Base-by-base conservation (phyloP, 2,329 filamentous ascomycete species). In the Colletotrichum cordylinicola region DNA sequence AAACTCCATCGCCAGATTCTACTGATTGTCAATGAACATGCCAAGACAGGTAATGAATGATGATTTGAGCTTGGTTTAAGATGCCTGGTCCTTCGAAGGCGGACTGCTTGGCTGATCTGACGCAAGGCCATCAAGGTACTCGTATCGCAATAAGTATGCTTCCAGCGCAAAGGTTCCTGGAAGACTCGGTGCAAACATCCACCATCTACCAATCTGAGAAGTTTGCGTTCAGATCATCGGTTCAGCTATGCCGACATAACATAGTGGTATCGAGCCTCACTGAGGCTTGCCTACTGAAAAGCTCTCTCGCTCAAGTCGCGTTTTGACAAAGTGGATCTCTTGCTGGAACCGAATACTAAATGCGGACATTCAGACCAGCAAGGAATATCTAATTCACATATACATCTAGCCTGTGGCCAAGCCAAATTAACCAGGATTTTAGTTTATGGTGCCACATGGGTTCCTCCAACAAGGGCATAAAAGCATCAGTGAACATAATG, bases 391-490 rank as follows among this genome's bases (percentile, higher is more conserved):
- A 33, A 33, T 33, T 12, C 2, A 33, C 3, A 33, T 33, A 9
- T 4, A 33, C 31, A 12, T 9, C 31, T 33, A 33, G 31, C 31
- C 9, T 12, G 31, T 33, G 31, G 31, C 31, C 31, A 4, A 33
- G 9, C 31, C 10, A 9, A 33, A 10, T 4, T 33, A 3, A 33
- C 4, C 9, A 33, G 3, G 3, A 33, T 33, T 10, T 9, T 2
- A 31, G 29, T 31, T 12, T 9, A 33, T 10, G 12, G 33, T 35
- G 12, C 5, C 33, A 35, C 13, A 35, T 35, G 33, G 33, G 5
- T 13, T 48, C 5, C 10, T 7, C 4, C 39, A 0, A 52, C 0
- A 52, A 52, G n/a, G 10, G 1, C 43, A 0, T 13, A 52, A 12
- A 13, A 1, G 1, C n/a, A 24, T 6, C 0, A 52, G 2, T 52